Conservation (phyloP, 495 filamentous ascomycete genomes). For the Tuber borchii region DNA sequence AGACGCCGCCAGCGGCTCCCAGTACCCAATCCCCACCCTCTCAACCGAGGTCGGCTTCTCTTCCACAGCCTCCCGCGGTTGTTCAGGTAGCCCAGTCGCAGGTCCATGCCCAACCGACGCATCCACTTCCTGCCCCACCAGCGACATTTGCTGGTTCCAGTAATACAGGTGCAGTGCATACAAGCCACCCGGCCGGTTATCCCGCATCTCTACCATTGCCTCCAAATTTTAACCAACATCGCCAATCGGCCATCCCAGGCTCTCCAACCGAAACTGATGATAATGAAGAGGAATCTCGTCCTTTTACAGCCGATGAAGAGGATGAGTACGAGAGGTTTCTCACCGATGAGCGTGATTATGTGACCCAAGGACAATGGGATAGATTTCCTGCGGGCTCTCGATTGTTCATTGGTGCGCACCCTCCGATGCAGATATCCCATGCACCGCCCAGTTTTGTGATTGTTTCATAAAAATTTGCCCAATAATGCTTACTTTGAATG, state of each 20-base stretch:
- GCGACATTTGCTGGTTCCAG: conserved; percentile 33
- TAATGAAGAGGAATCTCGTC: conserved; percentile 37
- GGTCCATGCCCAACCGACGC: conserved; percentile 35
- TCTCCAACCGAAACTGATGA: conserved; percentile 35
- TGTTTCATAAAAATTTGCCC: conserved; percentile 22
- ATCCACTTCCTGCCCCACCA: conserved; percentile 35
- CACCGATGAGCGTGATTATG: conserved; percentile 67
- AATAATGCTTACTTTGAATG: conserved; percentile 37
- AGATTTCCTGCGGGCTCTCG: conserved; percentile 78
- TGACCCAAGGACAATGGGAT: conserved; percentile 88
- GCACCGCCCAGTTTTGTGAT: conserved; percentile 21
- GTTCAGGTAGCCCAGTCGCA: conserved; percentile 21
- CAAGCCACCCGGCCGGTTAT: conserved; percentile 37
- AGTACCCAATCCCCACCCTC: conserved; percentile 31
- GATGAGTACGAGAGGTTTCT: conserved; percentile 78
- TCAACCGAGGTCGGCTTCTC: conserved; percentile 38
- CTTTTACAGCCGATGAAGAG: conserved; percentile 45
- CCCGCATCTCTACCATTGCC: conserved; percentile 39
- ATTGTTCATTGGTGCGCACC: conserved; percentile 78
- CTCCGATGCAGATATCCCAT: conserved; percentile 29
- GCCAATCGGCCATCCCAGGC: conserved; percentile 27
- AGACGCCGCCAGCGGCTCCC: conserved; percentile 26
- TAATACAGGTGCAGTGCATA: conserved; percentile 33
- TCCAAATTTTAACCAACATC: conserved; percentile 40
- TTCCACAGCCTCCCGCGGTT: conserved; percentile 36